phyloP scores from a whole-genome alignment of 768 basidiomycete genomes.

The Trametes villosa region DNA sequence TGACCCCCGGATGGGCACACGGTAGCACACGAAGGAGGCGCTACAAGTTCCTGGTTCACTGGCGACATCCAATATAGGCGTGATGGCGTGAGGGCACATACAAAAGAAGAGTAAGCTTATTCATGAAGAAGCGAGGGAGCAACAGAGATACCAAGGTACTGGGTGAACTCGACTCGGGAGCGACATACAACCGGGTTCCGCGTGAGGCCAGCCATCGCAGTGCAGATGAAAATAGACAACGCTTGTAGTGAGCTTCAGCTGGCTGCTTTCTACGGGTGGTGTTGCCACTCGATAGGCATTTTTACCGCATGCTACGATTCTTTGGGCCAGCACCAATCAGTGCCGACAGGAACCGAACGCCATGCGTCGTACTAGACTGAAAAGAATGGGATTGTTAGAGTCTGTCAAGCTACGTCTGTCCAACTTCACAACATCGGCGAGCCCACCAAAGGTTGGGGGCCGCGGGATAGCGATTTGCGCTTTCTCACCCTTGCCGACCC shows the following conservation, averaged over 20 bases:
- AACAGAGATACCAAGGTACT: background rate
- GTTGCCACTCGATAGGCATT: no score
- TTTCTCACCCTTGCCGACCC: no score
- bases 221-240: background rate
- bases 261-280: no score
- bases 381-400: no score
- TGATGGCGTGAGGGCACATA: background rate
- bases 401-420: no score
- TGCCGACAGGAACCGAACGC: no score
- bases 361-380: no score
- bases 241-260: background rate
- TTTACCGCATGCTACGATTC: no score
- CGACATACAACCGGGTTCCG: background rate
- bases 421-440: no score
- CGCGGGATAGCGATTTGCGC: no score
- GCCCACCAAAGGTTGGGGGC: no score
- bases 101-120: background rate
- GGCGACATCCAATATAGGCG: background rate
- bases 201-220: conserved; percentile 6
- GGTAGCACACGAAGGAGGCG: background rate
- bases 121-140: conserved; percentile 4
- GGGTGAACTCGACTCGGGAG: conserved; percentile 2
- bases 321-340: no score
- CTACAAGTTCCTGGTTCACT: background rate
- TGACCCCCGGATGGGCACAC: background rate